Percentiles rank a stretch among this genome's conserved stretches.
Evolutionary conservation across 176 grass and related monocot genomes (phyloP).

Genomic region (Dendrocalamus sinicus): DNA sequence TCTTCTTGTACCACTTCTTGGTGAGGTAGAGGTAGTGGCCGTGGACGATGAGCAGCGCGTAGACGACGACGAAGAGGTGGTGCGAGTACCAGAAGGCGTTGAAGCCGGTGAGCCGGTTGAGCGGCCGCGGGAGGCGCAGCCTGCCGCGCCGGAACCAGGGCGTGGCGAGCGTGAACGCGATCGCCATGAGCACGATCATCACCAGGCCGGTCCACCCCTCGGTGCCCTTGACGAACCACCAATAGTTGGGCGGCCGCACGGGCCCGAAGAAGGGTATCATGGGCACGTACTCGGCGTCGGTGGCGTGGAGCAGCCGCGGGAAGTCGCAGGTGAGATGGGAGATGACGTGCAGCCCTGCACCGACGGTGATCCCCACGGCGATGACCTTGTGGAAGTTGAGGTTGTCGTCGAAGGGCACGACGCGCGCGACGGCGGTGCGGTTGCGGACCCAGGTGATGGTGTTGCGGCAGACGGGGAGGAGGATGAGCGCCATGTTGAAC

Average conservation of each 20-base stretch:
- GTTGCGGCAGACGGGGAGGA: conserved; percentile 97
- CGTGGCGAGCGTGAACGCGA: conserved; percentile 83
- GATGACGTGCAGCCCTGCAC: conserved; percentile 66
- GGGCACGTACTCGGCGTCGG: conserved; percentile 60
- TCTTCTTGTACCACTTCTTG: conserved; percentile 79
- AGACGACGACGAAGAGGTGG: conserved; percentile 90
- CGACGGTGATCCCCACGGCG: conserved; percentile 67
- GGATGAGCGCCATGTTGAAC: conserved; percentile 98
- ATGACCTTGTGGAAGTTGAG: conserved; percentile 99
- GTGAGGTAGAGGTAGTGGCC: conserved; percentile 77
- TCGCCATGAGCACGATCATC: conserved; percentile 77
- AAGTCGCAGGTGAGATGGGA: conserved; percentile 94
- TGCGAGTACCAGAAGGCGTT: conserved; percentile 99
- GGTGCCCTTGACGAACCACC: conserved; percentile 95
- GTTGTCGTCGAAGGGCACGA: conserved; percentile 92
- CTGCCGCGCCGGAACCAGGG: conserved; percentile 76
- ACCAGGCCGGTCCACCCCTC: conserved; percentile 92
- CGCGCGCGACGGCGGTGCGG: conserved; percentile 42
- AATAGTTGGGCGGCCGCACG: conserved; percentile 61
- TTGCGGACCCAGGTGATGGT: conserved; percentile 96
- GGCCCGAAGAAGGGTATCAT: conserved; percentile 71
- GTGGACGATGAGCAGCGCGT: conserved; percentile 85
- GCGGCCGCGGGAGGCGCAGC: conserved; percentile 39
- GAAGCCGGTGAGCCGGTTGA: conserved; percentile 79
- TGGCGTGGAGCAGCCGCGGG: conserved; percentile 78